phyloP scores from a whole-genome alignment of 345 rosid species.

The Dimocarpus longan region DNA sequence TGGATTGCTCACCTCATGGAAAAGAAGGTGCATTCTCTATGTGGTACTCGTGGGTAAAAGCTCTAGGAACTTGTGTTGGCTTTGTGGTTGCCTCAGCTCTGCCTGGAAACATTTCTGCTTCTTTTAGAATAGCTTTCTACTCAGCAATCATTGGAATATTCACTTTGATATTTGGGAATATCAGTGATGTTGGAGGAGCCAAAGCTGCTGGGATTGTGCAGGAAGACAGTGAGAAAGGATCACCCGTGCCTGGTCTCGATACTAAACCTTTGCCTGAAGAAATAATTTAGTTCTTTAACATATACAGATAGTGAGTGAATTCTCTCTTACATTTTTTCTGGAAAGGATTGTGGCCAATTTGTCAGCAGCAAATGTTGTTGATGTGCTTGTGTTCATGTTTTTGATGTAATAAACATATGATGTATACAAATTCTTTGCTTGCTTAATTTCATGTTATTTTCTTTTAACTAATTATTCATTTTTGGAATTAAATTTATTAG shows the following conservation, averaged over 20 bases:
- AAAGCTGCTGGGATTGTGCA: conserved; percentile 43
- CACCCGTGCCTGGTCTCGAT: background rate
- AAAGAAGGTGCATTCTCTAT: conserved; percentile 56
- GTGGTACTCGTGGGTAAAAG: conserved; percentile 53
- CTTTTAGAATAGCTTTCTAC: conserved; percentile 43
- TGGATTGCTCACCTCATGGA: conserved; percentile 54
- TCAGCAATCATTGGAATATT: conserved; percentile 32
- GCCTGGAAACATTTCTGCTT: conserved; percentile 37
- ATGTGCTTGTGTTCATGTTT: no score
- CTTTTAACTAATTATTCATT: no score
- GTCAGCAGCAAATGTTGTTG: no score
- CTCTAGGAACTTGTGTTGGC: conserved; percentile 51
- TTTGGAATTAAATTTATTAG: no score
- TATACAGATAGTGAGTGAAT: no score
- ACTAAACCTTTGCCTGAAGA: background rate
- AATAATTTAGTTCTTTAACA: background rate
- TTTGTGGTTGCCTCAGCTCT: conserved; percentile 50
- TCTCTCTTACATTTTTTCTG: no score
- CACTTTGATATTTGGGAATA: conserved; percentile 49
- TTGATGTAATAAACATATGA: no score
- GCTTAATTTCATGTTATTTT: no score
- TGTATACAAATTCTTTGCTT: no score
- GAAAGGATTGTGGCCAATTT: no score
- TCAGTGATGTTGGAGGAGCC: conserved; percentile 57
- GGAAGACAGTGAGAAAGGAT: conserved; percentile 20